Evolutionary conservation across 1,284 basidiomycete genomes (phyloP), one percentile per base, ranked within the genome.

Genomic region (Austroboletus olivaceoglutinosus): DNA sequence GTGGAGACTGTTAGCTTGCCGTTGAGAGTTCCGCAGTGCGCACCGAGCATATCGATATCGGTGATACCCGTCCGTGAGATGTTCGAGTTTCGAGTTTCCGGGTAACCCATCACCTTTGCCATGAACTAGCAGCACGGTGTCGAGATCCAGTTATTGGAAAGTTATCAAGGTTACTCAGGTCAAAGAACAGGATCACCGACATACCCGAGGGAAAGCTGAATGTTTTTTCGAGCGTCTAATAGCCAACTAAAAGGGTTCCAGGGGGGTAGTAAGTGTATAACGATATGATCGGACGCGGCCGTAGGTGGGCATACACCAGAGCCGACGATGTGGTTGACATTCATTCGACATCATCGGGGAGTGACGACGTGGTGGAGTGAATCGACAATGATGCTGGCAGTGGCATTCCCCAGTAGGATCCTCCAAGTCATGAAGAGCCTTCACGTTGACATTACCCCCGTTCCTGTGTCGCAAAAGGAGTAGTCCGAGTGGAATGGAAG

Each of bases 361-460:
- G 18, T 18, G n/a, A 36, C 34, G 11, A 9, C 34, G 8, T 4
- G 13, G 34, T 37, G 34, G 34, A 19, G 18, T 19, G 34, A 19
- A 37, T 19, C 10, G 34, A n/a, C 5, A 11, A n/a, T n/a, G n/a
- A 18, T 36, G 25, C 19, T 16, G 29, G 23, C 27, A 29, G n/a
- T 40, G 40, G 25, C 30, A 30, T 18, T 25, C n/a, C 27, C 34
- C 18, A 29, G 33, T 16, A 34, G 50, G 51, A 56, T 54, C 36
- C 36, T 42, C 18, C 23, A 27, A 25, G 41, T 22, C 18, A 45
- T 27, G 22, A n/a, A 37, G 11, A 27, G 9, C 19, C 33, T 39
- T 46, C 44, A 5, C 30, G 39, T 45, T 18, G 43, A 58, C 48
- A 59, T 57, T 34, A 48, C 56, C 38, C 29, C 0, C 22, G 37